Evolutionary conservation across 805 yeast genomes (phyloP), one percentile per base, ranked within the genome.

Genomic region (Teunomyces pallodes): DNA sequence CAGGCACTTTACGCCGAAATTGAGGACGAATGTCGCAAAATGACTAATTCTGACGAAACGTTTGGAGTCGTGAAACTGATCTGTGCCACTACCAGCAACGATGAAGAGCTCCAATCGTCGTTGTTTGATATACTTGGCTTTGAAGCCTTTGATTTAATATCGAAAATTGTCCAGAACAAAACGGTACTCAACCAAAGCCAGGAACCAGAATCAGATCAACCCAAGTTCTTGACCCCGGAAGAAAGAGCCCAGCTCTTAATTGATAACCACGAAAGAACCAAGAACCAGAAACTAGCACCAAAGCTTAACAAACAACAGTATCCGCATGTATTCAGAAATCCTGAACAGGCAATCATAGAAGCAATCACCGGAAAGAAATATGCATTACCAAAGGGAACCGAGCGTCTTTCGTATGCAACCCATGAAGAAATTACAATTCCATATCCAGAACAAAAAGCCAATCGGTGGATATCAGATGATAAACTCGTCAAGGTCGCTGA

Each of bases 351-450:
- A 17, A 54, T 45, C 27, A 48, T 54, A 17, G 48, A 51, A 35
- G 82, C 84, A 0, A 79, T 89, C 40, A 80, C 89, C 5, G 97
- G 97, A 1, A 86, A 86, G 51, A 86, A 85, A 59, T 87, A 83
- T 57, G 72, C 85, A 1, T 72, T 94, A 9, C 99, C 99, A 0
- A 67, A 71, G 2, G 97, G 97, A 0, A 84, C 97, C 0, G 82
- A 84, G 1, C 73, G 92, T 55, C 76, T 72, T 36, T 75, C 82
- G 1, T 77, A 67, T 53, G 82, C 84, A 14, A 71, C 76, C 0
- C 81, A 84, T 58, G 99, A 94, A 61, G 95, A 92, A 58, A 82
- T 94, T 13, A 67, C 80, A 0, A 90, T 94, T 4, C 99, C 99
- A 0, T 80, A 83, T 39, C 81, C 92, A 2, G 80, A 76, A 46